Conservation (phyloP, 2,329 filamentous ascomycete species). For the Colletotrichum sp. region DNA sequence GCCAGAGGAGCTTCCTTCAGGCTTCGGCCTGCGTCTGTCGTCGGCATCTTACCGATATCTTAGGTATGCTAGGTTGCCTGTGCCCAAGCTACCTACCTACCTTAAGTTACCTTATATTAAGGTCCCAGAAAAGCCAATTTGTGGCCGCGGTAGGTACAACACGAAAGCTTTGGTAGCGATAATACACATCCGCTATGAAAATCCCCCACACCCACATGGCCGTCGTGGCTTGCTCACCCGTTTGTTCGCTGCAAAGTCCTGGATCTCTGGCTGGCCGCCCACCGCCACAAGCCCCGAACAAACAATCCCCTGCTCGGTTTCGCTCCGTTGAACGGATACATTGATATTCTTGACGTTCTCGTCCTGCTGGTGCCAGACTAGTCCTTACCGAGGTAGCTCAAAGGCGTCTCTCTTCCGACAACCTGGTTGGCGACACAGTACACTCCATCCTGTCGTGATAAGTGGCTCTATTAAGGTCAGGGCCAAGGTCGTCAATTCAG, state of each 20-base stretch:
- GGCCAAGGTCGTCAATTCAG: not conserved
- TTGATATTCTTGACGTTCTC: not conserved
- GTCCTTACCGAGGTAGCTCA: not conserved
- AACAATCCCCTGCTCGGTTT: not conserved
- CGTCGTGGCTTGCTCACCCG: not conserved
- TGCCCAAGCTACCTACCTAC: not conserved
- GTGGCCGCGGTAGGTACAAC: not conserved
- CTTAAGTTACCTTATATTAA: not conserved
- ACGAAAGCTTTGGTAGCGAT: not conserved
- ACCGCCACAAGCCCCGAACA: not conserved
- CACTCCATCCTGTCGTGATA: not conserved
- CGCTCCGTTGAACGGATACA: not conserved
- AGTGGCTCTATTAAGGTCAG: not conserved
- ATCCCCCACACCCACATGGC: not conserved
- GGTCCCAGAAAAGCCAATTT: not conserved
- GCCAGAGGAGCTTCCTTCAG: not conserved
- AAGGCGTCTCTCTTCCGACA: not conserved
- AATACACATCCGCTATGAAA: not conserved
- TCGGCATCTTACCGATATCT: conserved; percentile 1
- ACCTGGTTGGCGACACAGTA: not conserved
- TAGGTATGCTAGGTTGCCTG: not conserved
- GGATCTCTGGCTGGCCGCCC: not conserved
- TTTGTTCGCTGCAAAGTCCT: not conserved
- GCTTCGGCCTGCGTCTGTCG: not conserved
- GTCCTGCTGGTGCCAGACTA: not conserved